phyloP scores from a whole-genome alignment of 1,284 basidiomycete species.

The Ceratobasidium sp. region DNA sequence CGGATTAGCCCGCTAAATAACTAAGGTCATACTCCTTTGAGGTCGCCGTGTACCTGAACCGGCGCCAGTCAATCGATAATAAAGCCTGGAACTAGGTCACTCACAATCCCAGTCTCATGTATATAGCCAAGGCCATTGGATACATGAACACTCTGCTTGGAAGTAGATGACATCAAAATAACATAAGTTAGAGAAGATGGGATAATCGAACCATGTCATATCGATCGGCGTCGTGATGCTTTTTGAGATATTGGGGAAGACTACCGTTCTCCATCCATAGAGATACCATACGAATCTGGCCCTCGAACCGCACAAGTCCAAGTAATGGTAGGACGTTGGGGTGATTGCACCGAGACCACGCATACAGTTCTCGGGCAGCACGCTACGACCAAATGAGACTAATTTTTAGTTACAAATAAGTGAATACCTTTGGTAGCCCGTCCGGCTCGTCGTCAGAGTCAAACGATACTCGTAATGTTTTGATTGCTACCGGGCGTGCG shows the following conservation, averaged over 20 bases:
- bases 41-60: background rate
- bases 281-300: background rate
- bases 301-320: background rate
- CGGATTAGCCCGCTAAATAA: no score
- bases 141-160: background rate
- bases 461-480: background rate
- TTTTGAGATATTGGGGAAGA: background rate
- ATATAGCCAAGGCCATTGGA: background rate
- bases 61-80: no score
- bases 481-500: background rate
- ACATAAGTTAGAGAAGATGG: no score
- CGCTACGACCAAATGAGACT: background rate
- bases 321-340: background rate
- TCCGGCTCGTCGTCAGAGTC: background rate
- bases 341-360: background rate
- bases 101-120: background rate
- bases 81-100: no score
- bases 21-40: slow-evolving; percentile 7
- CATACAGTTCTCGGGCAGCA: background rate
- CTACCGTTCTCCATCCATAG: background rate
- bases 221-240: background rate
- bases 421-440: background rate
- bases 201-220: background rate
- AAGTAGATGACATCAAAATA: no score
- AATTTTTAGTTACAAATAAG: background rate